These are phyloP conservation scores for Lodderomyces elongisporus DNA, from an alignment of 1,139 yeast genomes.

Conservation along the genomic window DNA sequence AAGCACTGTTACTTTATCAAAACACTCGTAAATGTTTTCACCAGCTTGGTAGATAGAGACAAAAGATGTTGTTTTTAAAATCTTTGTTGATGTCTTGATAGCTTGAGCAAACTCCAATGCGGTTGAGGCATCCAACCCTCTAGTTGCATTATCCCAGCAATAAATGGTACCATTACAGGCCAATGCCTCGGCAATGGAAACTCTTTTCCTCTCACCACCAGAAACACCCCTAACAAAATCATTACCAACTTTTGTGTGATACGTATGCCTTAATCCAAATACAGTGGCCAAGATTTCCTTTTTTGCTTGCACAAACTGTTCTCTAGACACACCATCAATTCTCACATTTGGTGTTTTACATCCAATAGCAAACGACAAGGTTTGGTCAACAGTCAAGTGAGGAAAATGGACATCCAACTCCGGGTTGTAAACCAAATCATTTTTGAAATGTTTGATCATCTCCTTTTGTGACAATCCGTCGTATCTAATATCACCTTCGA, in stretches of 20 bases:
- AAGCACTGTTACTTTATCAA: slow-evolving; percentile 60
- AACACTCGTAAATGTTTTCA: slow-evolving; percentile 56
- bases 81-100: slow-evolving; percentile 54
- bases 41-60: slow-evolving; percentile 67
- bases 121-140: slow-evolving; percentile 72
- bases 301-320: slow-evolving; percentile 42
- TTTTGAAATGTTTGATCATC: slow-evolving; percentile 44
- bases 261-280: slow-evolving; percentile 47
- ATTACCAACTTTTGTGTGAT: slow-evolving; percentile 24
- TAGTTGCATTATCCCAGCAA: slow-evolving; percentile 77
- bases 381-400: slow-evolving; percentile 57
- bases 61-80: slow-evolving; percentile 52
- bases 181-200: slow-evolving; percentile 66
- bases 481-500: slow-evolving; percentile 38
- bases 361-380: slow-evolving; percentile 55
- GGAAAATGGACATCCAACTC: slow-evolving; percentile 63
- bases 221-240: slow-evolving; percentile 71
- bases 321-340: slow-evolving; percentile 44
- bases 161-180: slow-evolving; percentile 54
- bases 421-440: slow-evolving; percentile 55
- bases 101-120: slow-evolving; percentile 64
- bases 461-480: slow-evolving; percentile 49
- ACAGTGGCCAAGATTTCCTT: slow-evolving; percentile 48
- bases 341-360: slow-evolving; percentile 56
- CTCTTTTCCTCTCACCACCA: slow-evolving; percentile 84